A percentile compares a stretch with the other conserved stretches of the same genome.
These are phyloP conservation scores for Suhomyces vadensis DNA, from an alignment of 805 yeast genomes.

Conservation along the genomic window DNA sequence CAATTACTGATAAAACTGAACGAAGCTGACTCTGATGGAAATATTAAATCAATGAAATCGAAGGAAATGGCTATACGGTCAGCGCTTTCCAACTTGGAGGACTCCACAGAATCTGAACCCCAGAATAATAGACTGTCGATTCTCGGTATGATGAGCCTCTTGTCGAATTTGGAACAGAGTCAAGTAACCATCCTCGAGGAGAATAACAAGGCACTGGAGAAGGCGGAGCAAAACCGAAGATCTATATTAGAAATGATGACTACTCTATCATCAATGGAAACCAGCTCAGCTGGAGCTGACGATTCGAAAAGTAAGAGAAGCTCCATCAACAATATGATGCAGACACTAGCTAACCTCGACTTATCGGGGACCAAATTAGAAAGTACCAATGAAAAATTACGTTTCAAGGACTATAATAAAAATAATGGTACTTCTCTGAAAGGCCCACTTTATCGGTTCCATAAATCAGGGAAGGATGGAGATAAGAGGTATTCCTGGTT, in stretches of 20 bases:
- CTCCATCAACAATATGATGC: slow-evolving; percentile 29
- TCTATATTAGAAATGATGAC: slow-evolving; percentile 37
- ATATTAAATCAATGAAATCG: neutral
- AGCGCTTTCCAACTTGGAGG: slow-evolving; percentile 1
- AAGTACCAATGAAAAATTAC: neutral
- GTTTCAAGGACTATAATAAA: neutral
- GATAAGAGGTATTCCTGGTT: slow-evolving; percentile 32
- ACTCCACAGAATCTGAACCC: neutral
- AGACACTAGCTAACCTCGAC: slow-evolving; percentile 17
- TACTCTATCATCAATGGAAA: slow-evolving; percentile 22
- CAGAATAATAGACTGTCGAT: slow-evolving; percentile 14
- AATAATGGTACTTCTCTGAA: neutral
- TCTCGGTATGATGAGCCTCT: slow-evolving; percentile 16
- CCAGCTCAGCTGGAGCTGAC: neutral
- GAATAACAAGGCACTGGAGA: slow-evolving; percentile 8
- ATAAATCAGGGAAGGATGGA: neutral
- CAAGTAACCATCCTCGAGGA: slow-evolving; percentile 12
- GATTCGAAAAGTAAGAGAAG: slow-evolving; percentile 14
- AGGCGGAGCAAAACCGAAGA: slow-evolving; percentile 22
- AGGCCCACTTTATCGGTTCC: slow-evolving; percentile 1
- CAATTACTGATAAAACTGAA: neutral
- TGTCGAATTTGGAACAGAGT: slow-evolving; percentile 14
- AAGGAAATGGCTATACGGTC: neutral
- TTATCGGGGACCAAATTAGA: slow-evolving; percentile 6
- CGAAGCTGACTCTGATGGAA: neutral